Conservation (phyloP, 2,329 filamentous ascomycete species). For the Anthostomella pinea region DNA sequence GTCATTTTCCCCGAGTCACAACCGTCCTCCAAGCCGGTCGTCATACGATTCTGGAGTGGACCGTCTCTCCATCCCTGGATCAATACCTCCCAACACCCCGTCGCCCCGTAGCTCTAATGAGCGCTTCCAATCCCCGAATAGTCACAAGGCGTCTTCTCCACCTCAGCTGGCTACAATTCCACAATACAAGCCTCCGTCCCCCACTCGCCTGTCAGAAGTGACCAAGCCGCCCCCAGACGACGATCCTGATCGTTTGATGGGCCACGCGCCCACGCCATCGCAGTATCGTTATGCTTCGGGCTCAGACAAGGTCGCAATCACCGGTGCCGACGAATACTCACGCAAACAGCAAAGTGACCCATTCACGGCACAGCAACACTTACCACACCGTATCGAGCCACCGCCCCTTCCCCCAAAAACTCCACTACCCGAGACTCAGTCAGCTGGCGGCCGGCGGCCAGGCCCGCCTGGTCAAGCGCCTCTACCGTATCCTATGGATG, state of each 20-base stretch:
- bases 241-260: constrained; percentile 52
- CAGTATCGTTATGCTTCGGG: constrained; percentile 58
- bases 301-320: constrained; percentile 66
- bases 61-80: constrained; percentile 41
- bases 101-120: constrained; percentile 54
- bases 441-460: constrained; percentile 33
- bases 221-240: constrained; percentile 32
- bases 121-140: constrained; percentile 34
- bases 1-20: constrained; percentile 32
- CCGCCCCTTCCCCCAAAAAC: constrained; percentile 78
- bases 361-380: constrained; percentile 26
- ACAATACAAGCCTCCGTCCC: constrained; percentile 22
- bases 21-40: constrained; percentile 43
- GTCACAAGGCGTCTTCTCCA: constrained; percentile 28
- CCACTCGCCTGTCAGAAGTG: constrained; percentile 14
- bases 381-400: constrained; percentile 51
- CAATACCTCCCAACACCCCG: constrained; percentile 29
- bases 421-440: constrained; percentile 57
- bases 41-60: constrained; percentile 59
- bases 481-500: constrained; percentile 76
- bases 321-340: constrained; percentile 57
- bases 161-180: constrained; percentile 31
- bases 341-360: constrained; percentile 34
- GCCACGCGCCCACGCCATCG: constrained; percentile 55
- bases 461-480: constrained; percentile 26